Percentiles rank a stretch among this genome's conserved stretches.
phyloP scores from a whole-genome alignment of 306 rosid species.

The barrel medic (Medicago truncatula) region MtrunA17r5.0-ANR NC_053047.1:37925001-37925500 shows the following conservation, averaged over 20 bases:
- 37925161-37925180: not conserved
- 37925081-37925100: not conserved
- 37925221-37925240: not conserved
- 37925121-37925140: not conserved
- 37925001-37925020: not conserved
- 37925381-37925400: not conserved
- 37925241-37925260: not conserved
- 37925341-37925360: not conserved
- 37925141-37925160: not conserved
- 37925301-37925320: not conserved
- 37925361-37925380: too few relatives aligned
- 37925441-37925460: conserved; percentile 29
- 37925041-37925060: not conserved
- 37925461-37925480: not conserved
- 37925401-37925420: conserved; percentile 14
- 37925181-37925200: not conserved
- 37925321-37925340: not conserved
- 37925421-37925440: not conserved
- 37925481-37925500: not conserved
- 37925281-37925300: not conserved
- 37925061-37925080: not conserved
- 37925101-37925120: not conserved
- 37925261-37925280: not conserved
- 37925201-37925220: not conserved
- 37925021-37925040: not conserved